Evolutionary conservation across 164 flowering plant genomes (phyloP).

Genomic region (Brasenia schreberi): DNA sequence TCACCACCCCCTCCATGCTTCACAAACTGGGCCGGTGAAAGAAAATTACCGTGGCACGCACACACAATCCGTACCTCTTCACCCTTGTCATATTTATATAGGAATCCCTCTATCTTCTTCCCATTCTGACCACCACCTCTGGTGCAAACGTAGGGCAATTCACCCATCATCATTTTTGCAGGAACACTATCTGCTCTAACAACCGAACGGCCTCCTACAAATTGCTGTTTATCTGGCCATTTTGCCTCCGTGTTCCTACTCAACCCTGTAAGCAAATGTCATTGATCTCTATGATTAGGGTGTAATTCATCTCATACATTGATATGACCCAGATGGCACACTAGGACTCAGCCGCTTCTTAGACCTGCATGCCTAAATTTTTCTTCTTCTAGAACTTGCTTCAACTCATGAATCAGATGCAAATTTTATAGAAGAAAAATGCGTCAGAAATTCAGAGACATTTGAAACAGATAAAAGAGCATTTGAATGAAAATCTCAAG

Average conservation of each 20-base stretch:
- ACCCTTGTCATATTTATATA: constrained; percentile 53
- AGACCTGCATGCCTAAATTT: too few species aligned
- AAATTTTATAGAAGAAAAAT: too few species aligned
- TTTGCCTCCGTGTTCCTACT: neutral
- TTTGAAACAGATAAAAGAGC: too few species aligned
- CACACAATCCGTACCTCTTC: constrained; percentile 81
- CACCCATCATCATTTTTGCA: neutral
- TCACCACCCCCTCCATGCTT: constrained; percentile 82
- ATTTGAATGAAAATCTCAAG: too few species aligned
- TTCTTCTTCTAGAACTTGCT: too few species aligned
- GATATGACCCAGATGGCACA: too few species aligned
- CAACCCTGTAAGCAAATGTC: neutral
- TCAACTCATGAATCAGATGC: too few species aligned
- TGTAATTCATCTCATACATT: too few species aligned
- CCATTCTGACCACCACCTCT: constrained; percentile 68
- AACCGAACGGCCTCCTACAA: neutral
- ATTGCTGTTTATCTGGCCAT: neutral
- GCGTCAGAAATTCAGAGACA: too few species aligned
- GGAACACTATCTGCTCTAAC: neutral
- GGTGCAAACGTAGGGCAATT: constrained; percentile 68
- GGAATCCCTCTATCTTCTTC: constrained; percentile 55
- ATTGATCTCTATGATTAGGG: too few species aligned
- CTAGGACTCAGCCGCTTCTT: too few species aligned
- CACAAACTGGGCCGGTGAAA: constrained; percentile 79
- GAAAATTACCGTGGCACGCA: constrained; percentile 75